Evolutionary conservation across 768 basidiomycete genomes (phyloP).

Genomic region (Boletellus sp.): DNA sequence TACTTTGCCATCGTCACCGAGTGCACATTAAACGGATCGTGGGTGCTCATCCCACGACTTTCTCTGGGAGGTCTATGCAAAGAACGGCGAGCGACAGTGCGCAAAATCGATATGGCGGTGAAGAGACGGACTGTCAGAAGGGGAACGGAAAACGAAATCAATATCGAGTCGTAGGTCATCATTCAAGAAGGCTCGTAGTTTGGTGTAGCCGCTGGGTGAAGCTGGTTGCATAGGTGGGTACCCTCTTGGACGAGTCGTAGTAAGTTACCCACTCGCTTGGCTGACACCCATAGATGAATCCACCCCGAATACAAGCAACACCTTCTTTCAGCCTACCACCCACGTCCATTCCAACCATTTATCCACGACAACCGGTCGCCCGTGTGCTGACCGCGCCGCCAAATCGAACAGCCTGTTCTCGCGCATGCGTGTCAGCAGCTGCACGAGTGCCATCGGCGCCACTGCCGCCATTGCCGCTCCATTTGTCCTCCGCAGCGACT

Average conservation of each 20-base stretch:
- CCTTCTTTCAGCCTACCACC: slow-evolving; percentile 43
- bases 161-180: too few species aligned
- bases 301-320: too few species aligned
- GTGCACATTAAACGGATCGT: slow-evolving; percentile 15
- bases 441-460: slow-evolving; percentile 57
- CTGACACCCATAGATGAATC: too few species aligned
- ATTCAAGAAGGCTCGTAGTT: too few species aligned
- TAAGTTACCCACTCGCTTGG: too few species aligned
- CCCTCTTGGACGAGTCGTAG: background rate
- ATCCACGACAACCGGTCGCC: slow-evolving; percentile 56
- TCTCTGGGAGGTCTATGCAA: slow-evolving; percentile 15
- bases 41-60: slow-evolving; percentile 18
- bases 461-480: slow-evolving; percentile 35
- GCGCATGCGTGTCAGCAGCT: slow-evolving; percentile 61
- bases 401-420: slow-evolving; percentile 59
- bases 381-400: slow-evolving; percentile 45
- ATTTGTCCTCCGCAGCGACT: slow-evolving; percentile 10
- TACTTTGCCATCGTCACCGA: slow-evolving; percentile 14
- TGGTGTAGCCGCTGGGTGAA: too few species aligned
- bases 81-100: background rate
- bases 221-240: background rate
- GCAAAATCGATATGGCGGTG: background rate
- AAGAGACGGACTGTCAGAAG: background rate
- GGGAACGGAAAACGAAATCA: too few species aligned
- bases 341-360: slow-evolving; percentile 73